Evolutionary conservation across 106 monocot genomes (phyloP).

Genomic region (Gastrodia elata): DNA sequence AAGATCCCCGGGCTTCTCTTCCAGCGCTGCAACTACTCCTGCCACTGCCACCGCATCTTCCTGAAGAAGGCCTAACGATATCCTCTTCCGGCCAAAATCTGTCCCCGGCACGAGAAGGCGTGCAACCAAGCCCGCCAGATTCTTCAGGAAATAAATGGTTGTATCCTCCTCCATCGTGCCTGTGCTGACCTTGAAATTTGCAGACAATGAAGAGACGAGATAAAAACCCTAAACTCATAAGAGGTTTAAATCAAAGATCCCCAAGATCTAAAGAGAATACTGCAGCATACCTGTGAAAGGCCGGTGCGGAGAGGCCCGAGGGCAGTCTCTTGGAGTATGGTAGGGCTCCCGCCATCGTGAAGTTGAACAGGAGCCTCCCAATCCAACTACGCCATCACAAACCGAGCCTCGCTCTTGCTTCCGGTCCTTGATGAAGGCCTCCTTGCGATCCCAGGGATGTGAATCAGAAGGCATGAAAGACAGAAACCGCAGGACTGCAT

Average conservation of each 20-base stretch:
- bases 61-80: constrained; percentile 25
- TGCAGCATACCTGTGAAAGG: constrained; percentile 26
- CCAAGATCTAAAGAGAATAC: constrained; percentile 20
- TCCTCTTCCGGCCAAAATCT: constrained; percentile 43
- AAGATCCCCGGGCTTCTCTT: constrained; percentile 31
- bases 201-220: constrained; percentile 4
- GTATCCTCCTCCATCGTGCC: constrained; percentile 41
- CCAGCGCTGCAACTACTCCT: constrained; percentile 13
- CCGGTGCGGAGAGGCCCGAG: constrained; percentile 53
- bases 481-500: constrained; percentile 35
- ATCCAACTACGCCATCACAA: constrained; percentile 26
- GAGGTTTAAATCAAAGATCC: constrained; percentile 1
- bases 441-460: constrained; percentile 64
- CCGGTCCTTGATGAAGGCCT: constrained; percentile 46
- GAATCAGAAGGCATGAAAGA: constrained; percentile 88
- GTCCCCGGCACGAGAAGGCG: constrained; percentile 40
- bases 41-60: constrained; percentile 29
- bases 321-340: constrained; percentile 27
- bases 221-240: background rate
- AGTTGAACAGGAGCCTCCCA: constrained; percentile 19
- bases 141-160: constrained; percentile 47
- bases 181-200: constrained; percentile 31
- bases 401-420: constrained; percentile 38
- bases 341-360: constrained; percentile 62
- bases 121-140: constrained; percentile 23